These are phyloP conservation scores for Psilocybe tampanensis DNA, from an alignment of 768 basidiomycete genomes.

Conservation along the genomic window DNA sequence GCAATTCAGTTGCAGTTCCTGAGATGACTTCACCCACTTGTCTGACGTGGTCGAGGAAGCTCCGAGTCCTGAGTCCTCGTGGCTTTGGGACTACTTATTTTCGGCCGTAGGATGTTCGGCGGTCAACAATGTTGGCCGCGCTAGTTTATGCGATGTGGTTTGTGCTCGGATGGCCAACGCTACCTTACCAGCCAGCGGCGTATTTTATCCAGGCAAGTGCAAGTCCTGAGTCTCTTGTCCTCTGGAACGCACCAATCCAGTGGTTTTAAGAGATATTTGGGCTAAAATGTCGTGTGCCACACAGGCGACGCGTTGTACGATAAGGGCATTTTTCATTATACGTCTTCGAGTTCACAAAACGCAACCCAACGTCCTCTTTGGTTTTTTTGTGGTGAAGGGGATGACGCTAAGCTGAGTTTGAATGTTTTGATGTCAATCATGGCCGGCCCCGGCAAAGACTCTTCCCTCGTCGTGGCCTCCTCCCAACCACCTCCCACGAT, in stretches of 20 bases:
- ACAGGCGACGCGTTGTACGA: conserved; percentile 33
- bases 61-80: too few species aligned
- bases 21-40: too few species aligned
- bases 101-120: neutral
- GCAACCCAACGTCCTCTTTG: too few species aligned
- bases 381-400: too few species aligned
- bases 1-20: too few species aligned
- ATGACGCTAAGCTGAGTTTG: too few species aligned
- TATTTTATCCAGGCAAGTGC: conserved; percentile 42
- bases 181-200: conserved; percentile 45
- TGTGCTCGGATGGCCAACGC: conserved; percentile 39
- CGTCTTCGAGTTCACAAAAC: conserved; percentile 45
- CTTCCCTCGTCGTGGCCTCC: too few species aligned
- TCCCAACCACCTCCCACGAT: too few species aligned
- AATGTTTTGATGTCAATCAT: too few species aligned
- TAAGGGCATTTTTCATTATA: conserved; percentile 52
- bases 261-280: neutral
- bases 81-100: neutral
- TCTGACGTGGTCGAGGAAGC: too few species aligned
- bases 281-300: neutral
- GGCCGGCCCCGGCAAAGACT: too few species aligned
- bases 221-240: neutral
- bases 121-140: neutral
- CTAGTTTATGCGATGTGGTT: conserved; percentile 16
- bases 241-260: too few species aligned